Conservation (phyloP, 1,284 basidiomycete species). For the Thecaphora thlaspeos region DNA sequence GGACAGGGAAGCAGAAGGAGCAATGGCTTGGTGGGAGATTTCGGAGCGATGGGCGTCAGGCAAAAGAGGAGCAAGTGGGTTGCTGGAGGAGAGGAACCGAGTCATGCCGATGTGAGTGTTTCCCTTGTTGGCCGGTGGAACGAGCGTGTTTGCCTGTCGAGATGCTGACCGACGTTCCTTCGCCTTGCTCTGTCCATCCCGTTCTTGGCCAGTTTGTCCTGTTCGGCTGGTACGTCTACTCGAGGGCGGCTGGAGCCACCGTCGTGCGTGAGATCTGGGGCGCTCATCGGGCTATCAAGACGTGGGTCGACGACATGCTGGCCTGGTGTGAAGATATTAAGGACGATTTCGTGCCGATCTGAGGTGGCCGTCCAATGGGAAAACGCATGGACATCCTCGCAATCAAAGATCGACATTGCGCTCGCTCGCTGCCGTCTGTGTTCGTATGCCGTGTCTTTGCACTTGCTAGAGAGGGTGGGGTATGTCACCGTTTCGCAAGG, state of each 20-base stretch:
- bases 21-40: constrained; percentile 2
- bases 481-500: too few relatives aligned
- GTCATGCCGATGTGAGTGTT: constrained; percentile 30
- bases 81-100: constrained; percentile 34
- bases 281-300: constrained; percentile 17
- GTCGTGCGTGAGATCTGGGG: constrained; percentile 33
- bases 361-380: too few relatives aligned
- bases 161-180: too few relatives aligned
- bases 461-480: too few relatives aligned
- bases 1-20: constrained; percentile 1
- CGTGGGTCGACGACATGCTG: constrained; percentile 37
- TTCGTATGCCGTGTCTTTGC: too few relatives aligned
- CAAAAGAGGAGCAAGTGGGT: constrained; percentile 12
- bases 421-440: too few relatives aligned
- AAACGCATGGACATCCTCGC: too few relatives aligned
- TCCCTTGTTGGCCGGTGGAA: too few relatives aligned
- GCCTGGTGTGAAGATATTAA: constrained; percentile 33
- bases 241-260: constrained; percentile 20
- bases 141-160: too few relatives aligned
- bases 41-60: too few relatives aligned
- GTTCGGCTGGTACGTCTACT: constrained; percentile 41
- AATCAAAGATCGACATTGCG: too few relatives aligned
- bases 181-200: too few relatives aligned
- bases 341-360: constrained; percentile 19
- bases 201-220: constrained; percentile 33